These are phyloP conservation scores for Colletotrichum camelliae DNA, from an alignment of 2,329 filamentous ascomycete genomes.

Conservation along the genomic window DNA sequence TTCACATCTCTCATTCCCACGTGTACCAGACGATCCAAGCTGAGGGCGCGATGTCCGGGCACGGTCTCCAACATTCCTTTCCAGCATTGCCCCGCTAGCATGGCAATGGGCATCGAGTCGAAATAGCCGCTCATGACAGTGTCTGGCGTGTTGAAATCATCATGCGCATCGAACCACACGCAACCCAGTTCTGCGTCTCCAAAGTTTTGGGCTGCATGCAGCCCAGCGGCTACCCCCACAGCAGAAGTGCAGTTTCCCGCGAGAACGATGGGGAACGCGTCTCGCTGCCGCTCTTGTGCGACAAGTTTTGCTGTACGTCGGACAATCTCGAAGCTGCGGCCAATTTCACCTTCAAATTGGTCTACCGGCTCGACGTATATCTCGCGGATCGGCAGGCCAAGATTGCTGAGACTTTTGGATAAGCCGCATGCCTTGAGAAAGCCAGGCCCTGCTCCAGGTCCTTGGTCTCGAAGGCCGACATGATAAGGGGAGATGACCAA, in stretches of 20 bases:
- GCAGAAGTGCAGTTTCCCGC: neutral
- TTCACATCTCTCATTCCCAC: neutral
- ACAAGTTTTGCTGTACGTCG: neutral
- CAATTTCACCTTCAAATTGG: neutral
- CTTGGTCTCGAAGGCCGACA: neutral
- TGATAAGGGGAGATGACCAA: neutral
- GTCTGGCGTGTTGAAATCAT: conserved; percentile 28
- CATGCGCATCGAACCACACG: neutral
- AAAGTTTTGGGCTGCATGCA: neutral
- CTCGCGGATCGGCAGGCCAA: neutral
- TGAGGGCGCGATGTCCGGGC: neutral
- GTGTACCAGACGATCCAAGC: neutral
- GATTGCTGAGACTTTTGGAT: neutral
- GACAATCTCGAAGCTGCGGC: neutral
- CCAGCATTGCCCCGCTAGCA: conserved; percentile 30
- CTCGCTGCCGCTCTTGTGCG: neutral
- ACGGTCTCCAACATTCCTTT: neutral
- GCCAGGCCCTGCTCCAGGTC: neutral
- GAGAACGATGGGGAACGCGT: neutral
- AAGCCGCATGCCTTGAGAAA: neutral
- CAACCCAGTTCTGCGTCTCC: neutral
- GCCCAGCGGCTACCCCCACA: neutral
- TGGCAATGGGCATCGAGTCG: conserved; percentile 33
- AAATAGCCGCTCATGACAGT: conserved; percentile 28
- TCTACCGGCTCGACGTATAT: neutral